Conservation (phyloP, 371 early-diverging fungal genomes). For the Nosema muscidifuracis region DNA sequence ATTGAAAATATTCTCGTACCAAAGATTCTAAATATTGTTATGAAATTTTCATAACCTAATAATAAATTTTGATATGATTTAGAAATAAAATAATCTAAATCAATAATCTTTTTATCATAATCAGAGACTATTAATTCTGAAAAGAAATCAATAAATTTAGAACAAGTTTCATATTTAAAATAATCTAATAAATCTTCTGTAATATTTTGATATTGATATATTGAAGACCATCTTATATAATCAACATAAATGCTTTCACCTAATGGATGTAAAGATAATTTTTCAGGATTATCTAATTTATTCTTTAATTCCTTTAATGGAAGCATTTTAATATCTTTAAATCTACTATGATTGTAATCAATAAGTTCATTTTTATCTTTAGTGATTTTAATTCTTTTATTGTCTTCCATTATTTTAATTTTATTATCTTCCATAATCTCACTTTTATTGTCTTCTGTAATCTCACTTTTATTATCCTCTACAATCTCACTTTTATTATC, state of each 20-base stretch:
- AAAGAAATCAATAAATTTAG: constrained; percentile 12
- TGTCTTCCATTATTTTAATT: too few species aligned
- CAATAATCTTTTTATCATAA: constrained; percentile 9
- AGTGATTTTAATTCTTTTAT: neutral
- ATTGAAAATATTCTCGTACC: neutral
- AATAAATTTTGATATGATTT: constrained; percentile 6
- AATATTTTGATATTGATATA: constrained; percentile 3
- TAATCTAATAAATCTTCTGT: neutral
- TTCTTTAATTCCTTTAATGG: constrained; percentile 33
- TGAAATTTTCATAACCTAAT: constrained; percentile 18
- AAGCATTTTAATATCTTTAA: constrained; percentile 5
- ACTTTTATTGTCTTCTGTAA: too few species aligned
- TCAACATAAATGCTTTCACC: constrained; percentile 18
- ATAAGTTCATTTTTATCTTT: neutral
- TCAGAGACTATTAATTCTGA: constrained; percentile 5
- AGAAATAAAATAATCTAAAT: constrained; percentile 3
- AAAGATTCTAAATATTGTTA: constrained; percentile 17
- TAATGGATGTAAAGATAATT: constrained; percentile 13
- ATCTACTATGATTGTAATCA: neutral
- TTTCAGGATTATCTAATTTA: constrained; percentile 8
- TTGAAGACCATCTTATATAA: constrained; percentile 1
- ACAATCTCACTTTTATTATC: neutral
- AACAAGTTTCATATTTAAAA: constrained; percentile 23
- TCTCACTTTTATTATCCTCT: neutral
- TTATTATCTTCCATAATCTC: neutral